A percentile compares a stretch with the other conserved stretches of the same genome.
phyloP scores from a whole-genome alignment of 176 grass and related monocot species.

The Oryza punctata region DNA sequence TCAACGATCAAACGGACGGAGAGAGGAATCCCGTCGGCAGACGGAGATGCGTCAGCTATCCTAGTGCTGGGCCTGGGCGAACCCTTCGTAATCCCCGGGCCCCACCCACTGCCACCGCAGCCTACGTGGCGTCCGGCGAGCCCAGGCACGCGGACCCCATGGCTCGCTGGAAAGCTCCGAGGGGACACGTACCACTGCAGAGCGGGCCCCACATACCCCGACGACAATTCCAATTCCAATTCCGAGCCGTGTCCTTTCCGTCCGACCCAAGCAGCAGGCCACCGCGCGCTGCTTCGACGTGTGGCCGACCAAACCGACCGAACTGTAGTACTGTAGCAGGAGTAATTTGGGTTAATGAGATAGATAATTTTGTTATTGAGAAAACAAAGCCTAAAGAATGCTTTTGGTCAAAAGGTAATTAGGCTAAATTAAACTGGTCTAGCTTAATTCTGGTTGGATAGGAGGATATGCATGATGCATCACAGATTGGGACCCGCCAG shows the following conservation, averaged over 20 bases:
- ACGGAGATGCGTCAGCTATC: too few relatives aligned
- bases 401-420: too few relatives aligned
- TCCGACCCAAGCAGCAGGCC: too few relatives aligned
- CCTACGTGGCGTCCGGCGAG: not conserved
- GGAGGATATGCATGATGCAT: not conserved
- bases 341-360: too few relatives aligned
- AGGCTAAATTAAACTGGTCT: not conserved
- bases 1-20: not conserved
- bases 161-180: slow-evolving; percentile 18
- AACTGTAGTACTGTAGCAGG: too few relatives aligned
- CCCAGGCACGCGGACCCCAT: not conserved
- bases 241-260: too few relatives aligned
- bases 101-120: not conserved
- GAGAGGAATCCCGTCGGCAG: not conserved
- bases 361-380: too few relatives aligned
- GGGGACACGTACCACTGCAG: slow-evolving; percentile 19
- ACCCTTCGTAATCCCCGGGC: not conserved
- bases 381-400: too few relatives aligned
- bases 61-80: too few relatives aligned
- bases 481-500: not conserved
- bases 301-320: too few relatives aligned
- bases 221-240: not conserved
- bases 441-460: not conserved
- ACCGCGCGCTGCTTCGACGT: too few relatives aligned
- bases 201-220: not conserved